Evolutionary conservation across 2,329 filamentous ascomycete species (phyloP), one percentile per base, ranked within the genome.

Genomic region (Aureobasidium melanogenum): DNA sequence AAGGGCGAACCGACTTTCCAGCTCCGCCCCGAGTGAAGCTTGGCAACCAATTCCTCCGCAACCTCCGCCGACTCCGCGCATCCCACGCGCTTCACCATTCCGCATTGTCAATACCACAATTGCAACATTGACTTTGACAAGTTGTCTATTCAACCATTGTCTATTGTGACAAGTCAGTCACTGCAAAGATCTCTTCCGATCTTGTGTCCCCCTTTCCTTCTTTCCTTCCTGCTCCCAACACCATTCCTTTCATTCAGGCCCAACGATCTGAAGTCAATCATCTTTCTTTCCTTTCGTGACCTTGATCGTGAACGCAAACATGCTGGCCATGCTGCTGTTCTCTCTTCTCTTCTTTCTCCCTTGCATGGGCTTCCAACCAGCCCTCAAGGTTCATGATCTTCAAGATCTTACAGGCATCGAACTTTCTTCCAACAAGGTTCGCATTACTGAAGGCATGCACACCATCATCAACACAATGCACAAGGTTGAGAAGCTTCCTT

Each of bases 401-500:
- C 17, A 34, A 12, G 36, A 60, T 26, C 34, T 43, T 14, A n/a
- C 46, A n/a, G 56, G 14, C 12, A 30, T 51, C 19, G 46, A 41
- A 17, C 56, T 51, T 17, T 15, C 56, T 34, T 52, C 56, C 32
- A 55, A 66, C 19, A 55, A 61, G 24, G 39, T 61, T 41, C 59
- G 50, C 56, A 54, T 61, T 19, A 61, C 59, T 10, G 39, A 55
- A 28, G 39, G 47, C 32, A 61, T 55, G 48, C 46, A 61, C 38
- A 54, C 30, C 15, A 79, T 78, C 2, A 65, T 80, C 19, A 69
- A 73, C 3, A 67, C 80, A 2, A 69, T 83, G 3, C 68, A 76
- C 15, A 74, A 75, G 0, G 72, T 82, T 67, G 72, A 77, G 50
- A 71, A 72, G 5, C 71, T 76, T 10, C 76, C 80, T 2, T 78